Evolutionary conservation across 1,139 yeast genomes (phyloP).

Genomic region (Nakaseomyces bracarensis): DNA sequence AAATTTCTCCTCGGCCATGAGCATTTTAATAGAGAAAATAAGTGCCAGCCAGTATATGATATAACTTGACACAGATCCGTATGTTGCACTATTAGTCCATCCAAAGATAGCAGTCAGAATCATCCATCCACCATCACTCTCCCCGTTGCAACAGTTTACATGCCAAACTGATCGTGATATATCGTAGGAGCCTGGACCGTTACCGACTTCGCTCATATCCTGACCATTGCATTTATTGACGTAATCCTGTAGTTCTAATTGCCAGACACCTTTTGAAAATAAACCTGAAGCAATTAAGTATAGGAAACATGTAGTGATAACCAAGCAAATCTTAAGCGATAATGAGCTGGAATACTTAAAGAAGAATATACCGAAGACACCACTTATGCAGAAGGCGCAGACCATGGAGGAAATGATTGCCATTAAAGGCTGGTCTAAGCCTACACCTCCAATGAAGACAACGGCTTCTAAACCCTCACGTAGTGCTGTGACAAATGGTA

Average conservation of each 20-base stretch:
- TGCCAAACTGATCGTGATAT: slow-evolving; percentile 80
- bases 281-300: slow-evolving; percentile 86
- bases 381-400: slow-evolving; percentile 61
- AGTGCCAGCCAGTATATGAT: slow-evolving; percentile 66
- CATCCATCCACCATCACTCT: slow-evolving; percentile 89
- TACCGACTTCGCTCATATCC: slow-evolving; percentile 82
- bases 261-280: slow-evolving; percentile 87
- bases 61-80: slow-evolving; percentile 80
- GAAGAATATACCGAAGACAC: slow-evolving; percentile 53
- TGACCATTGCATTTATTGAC: slow-evolving; percentile 65
- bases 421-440: slow-evolving; percentile 62
- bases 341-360: slow-evolving; percentile 73
- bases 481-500: slow-evolving; percentile 77
- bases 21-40: slow-evolving; percentile 42
- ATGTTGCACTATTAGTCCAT: slow-evolving; percentile 94
- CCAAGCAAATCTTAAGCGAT: slow-evolving; percentile 73
- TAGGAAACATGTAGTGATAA: slow-evolving; percentile 75
- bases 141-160: slow-evolving; percentile 93
- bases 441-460: slow-evolving; percentile 85
- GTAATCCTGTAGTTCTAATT: slow-evolving; percentile 63
- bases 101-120: slow-evolving; percentile 85
- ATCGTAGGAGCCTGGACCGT: slow-evolving; percentile 93
- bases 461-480: slow-evolving; percentile 93
- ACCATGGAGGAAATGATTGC: slow-evolving; percentile 80
- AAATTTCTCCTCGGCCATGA: slow-evolving; percentile 52